These are phyloP conservation scores for Candida caryicola DNA, from an alignment of 805 yeast species.

Conservation along the genomic window DNA sequence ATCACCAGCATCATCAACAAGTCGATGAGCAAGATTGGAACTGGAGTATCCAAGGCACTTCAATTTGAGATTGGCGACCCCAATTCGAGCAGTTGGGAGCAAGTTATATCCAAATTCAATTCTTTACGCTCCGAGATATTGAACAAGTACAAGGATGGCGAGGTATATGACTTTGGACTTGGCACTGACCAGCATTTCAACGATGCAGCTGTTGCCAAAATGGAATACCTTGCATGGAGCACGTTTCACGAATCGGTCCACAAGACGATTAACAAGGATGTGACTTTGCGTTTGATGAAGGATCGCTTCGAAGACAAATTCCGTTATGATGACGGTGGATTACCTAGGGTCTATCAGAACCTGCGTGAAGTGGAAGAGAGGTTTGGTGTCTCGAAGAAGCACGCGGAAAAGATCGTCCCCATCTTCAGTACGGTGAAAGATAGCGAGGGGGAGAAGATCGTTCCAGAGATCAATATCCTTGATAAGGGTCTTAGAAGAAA, in stretches of 20 bases:
- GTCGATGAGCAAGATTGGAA: conserved; percentile 45
- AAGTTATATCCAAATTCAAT: conserved; percentile 24
- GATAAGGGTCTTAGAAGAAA: conserved; percentile 20
- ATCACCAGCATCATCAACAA: conserved; percentile 32
- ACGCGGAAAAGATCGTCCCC: conserved; percentile 59
- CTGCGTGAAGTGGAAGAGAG: conserved; percentile 67
- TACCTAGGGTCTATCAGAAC: conserved; percentile 80
- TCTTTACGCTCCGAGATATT: conserved; percentile 7
- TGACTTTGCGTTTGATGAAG: conserved; percentile 60
- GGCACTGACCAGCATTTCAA: conserved; percentile 53
- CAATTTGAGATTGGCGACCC: conserved; percentile 16
- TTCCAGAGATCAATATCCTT: conserved; percentile 54
- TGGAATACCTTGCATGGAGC: conserved; percentile 63
- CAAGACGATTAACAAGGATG: conserved; percentile 64
- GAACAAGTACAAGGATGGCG: conserved; percentile 16
- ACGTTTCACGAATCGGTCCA: conserved; percentile 55
- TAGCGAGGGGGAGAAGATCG: conserved; percentile 51
- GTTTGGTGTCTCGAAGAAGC: conserved; percentile 57
- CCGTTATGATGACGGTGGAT: conserved; percentile 76
- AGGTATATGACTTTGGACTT: conserved; percentile 57
- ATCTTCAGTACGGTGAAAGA: conserved; percentile 45
- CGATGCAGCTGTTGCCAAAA: conserved; percentile 33
- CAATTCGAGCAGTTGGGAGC: conserved; percentile 17
- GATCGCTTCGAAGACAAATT: conserved; percentile 81
- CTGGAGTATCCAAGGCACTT: conserved; percentile 40